A percentile compares a stretch with the other conserved stretches of the same genome.
phyloP scores from a whole-genome alignment of 768 basidiomycete species.

The Jaapia argillacea region DNA sequence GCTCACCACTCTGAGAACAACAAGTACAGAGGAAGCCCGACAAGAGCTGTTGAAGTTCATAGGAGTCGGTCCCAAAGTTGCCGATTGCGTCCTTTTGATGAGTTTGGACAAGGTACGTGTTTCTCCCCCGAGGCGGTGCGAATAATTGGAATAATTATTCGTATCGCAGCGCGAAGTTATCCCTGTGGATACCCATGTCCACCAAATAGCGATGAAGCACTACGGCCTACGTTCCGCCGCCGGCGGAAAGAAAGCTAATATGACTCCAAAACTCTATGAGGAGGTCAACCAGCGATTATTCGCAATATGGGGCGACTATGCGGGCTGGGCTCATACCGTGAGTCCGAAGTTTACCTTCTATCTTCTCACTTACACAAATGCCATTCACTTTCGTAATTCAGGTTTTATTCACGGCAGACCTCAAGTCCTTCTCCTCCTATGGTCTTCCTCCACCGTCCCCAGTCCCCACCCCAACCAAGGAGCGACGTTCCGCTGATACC shows the following conservation, averaged over 20 bases:
- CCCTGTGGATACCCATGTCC: constrained; percentile 93
- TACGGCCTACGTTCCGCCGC: constrained; percentile 49
- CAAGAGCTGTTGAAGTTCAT: constrained; percentile 70
- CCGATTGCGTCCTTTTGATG: constrained; percentile 92
- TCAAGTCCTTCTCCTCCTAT: constrained; percentile 56
- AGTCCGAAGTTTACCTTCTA: constrained; percentile 10
- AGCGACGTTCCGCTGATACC: no score
- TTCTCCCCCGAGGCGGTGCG: constrained; percentile 2
- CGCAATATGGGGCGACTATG: constrained; percentile 70
- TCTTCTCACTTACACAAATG: background rate
- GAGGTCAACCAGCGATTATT: constrained; percentile 54
- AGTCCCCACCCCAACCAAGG: no score
- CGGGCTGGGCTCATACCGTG: constrained; percentile 89
- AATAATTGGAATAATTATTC: no score
- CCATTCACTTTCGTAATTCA: constrained; percentile 17
- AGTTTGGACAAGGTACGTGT: constrained; percentile 72
- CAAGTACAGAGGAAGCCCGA: constrained; percentile 49
- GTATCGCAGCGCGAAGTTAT: constrained; percentile 64
- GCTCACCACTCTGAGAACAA: constrained; percentile 41
- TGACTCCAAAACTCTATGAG: constrained; percentile 74
- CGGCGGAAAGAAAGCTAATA: constrained; percentile 36
- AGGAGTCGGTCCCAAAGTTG: constrained; percentile 94
- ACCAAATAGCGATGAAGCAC: constrained; percentile 77
- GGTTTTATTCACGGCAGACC: constrained; percentile 70
- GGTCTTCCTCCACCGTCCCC: constrained; percentile 27